Base-by-base conservation (phyloP, 768 basidiomycete genomes). In the Lactifluus subvellereus region DNA sequence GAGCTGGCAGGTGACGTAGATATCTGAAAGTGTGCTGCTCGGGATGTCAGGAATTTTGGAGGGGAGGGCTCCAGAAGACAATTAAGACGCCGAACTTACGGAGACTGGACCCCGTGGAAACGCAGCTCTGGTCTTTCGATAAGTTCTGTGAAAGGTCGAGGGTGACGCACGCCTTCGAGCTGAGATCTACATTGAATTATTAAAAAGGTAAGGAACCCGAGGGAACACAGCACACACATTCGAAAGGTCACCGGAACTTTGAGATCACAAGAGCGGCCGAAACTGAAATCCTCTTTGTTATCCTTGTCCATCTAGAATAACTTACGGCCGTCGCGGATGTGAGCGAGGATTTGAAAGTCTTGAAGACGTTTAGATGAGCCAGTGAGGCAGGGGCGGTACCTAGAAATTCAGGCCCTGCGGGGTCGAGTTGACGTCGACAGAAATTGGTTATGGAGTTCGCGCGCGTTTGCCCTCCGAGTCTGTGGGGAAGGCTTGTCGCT, bases 1-100 rank as follows among this genome's bases (percentile, higher is more conserved):
- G 16, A 99, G 85, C 72, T 96, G 91, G 72, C 92, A 89, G 11
- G 91, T 93, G 57, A 98, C 89, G 75, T 93, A 96, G 61, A 98
- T 83, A 75, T 98, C 97, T 72, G 94, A 91, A 67, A 89, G 83
- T 14, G 84, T 86, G 67, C 94, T 97, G 30, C 16, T 49, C 6
- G 47, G 54, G 66, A 59, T 55, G 62, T 68, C 56, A 65, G 53
- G 33, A 32, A 45, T 16, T 48, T 9, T 27, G 22, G 6, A 11
- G 30, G 13, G 43, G 52, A 27, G 22, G 20, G 22, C 5, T 62
- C 47, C 59, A 59, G 59, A 68, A 32, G 60, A 54, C 38, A 64
- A 38, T 20, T 13, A 8, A 42, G 43, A 16, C 33, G 52, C 13
- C 37, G 48, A 51, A 74, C 84, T 72, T 75, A 93, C 89, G 83